Percentiles rank a stretch among this genome's conserved stretches.
Evolutionary conservation across 805 yeast genomes (phyloP).

Genomic region (Zygosaccharomyces siamensis): DNA sequence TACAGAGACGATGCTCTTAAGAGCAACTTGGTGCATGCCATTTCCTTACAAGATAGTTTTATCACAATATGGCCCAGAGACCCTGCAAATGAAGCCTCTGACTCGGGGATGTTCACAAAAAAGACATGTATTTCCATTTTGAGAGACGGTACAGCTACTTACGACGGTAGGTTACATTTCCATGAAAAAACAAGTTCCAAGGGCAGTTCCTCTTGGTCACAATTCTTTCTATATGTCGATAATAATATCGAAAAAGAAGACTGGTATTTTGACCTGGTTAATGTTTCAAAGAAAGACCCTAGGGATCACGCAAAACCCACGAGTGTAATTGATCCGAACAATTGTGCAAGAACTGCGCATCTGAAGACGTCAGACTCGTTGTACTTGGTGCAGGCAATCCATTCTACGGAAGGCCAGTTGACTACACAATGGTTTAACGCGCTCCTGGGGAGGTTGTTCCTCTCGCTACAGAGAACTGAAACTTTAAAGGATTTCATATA

Average conservation of each 20-base stretch:
- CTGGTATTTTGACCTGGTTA: slow-evolving; percentile 82
- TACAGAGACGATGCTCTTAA: slow-evolving; percentile 55
- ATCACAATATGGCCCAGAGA: slow-evolving; percentile 83
- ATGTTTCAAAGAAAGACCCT: slow-evolving; percentile 55
- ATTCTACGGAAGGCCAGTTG: slow-evolving; percentile 77
- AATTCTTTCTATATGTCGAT: slow-evolving; percentile 67
- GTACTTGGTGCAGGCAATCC: slow-evolving; percentile 66
- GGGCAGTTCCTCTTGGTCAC: slow-evolving; percentile 19
- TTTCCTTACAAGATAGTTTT: slow-evolving; percentile 65
- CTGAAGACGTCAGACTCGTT: slow-evolving; percentile 68
- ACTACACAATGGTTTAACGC: slow-evolving; percentile 92
- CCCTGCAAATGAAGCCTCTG: slow-evolving; percentile 40
- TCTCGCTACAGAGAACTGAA: slow-evolving; percentile 70
- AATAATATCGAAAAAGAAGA: slow-evolving; percentile 83
- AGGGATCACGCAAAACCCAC: slow-evolving; percentile 15
- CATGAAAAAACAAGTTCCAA: slow-evolving; percentile 14
- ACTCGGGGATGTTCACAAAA: slow-evolving; percentile 76
- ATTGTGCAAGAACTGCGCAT: slow-evolving; percentile 69
- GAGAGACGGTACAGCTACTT: slow-evolving; percentile 36
- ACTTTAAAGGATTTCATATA: slow-evolving; percentile 54
- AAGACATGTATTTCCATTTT: slow-evolving; percentile 73
- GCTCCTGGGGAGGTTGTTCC: slow-evolving; percentile 71
- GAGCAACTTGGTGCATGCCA: slow-evolving; percentile 62
- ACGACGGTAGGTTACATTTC: slow-evolving; percentile 9
- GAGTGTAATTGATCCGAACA: slow-evolving; percentile 44